These are phyloP conservation scores for Cyphellophora attinorum DNA, from an alignment of 2,329 filamentous ascomycete species.

Conservation along the genomic window DNA sequence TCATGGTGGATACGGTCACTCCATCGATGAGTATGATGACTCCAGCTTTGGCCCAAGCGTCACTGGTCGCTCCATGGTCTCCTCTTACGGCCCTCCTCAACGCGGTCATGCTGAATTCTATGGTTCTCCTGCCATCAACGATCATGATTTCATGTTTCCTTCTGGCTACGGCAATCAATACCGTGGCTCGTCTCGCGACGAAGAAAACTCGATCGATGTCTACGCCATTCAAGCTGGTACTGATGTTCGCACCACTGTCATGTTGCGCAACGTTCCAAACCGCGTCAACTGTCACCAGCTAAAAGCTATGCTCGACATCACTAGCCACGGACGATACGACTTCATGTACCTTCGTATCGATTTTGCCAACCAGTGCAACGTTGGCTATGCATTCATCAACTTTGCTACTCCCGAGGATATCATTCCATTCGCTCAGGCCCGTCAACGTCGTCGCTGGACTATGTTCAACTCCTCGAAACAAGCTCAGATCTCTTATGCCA, in stretches of 20 bases:
- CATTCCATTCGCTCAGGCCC: conserved; percentile 52
- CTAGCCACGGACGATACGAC: conserved; percentile 74
- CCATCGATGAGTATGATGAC: too few relatives aligned
- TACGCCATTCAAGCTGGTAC: conserved; percentile 45
- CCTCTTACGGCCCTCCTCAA: too few relatives aligned
- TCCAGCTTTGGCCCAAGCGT: too few relatives aligned
- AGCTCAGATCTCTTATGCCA: conserved; percentile 91
- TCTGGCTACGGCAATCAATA: too few relatives aligned
- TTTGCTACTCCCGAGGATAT: conserved; percentile 54
- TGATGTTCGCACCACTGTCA: conserved; percentile 73
- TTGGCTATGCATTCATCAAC: conserved; percentile 96
- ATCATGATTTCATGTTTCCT: too few relatives aligned
- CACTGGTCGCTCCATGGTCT: too few relatives aligned
- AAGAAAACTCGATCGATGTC: conserved; percentile 25
- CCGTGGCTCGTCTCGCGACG: too few relatives aligned
- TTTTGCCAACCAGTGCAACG: conserved; percentile 76
- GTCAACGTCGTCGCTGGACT: conserved; percentile 65
- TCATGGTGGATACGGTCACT: too few relatives aligned
- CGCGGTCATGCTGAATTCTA: too few relatives aligned
- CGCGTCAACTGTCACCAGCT: conserved; percentile 67
- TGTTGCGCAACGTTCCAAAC: conserved; percentile 92
- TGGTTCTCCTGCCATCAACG: too few relatives aligned
- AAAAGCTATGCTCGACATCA: conserved; percentile 69
- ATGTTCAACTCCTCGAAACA: conserved; percentile 76
- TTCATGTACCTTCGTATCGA: conserved; percentile 93